phyloP scores from a whole-genome alignment of 2,329 filamentous ascomycete species.

The Fusarium avenaceum region DNA sequence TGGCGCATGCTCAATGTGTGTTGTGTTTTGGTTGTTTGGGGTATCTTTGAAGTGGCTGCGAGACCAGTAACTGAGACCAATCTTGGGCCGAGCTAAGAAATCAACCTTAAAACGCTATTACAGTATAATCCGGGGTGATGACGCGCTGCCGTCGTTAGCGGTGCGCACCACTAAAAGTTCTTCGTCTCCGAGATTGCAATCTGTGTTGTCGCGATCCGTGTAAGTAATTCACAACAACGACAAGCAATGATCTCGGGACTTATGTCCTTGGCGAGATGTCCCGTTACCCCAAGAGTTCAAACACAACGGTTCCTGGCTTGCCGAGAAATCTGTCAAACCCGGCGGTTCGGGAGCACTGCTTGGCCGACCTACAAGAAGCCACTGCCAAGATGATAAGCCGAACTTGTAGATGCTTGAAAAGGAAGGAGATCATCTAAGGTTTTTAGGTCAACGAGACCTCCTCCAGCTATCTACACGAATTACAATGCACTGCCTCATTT shows the following conservation, averaged over 20 bases:
- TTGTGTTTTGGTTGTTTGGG: slow-evolving; percentile 1
- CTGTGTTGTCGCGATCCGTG: neutral
- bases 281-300: slow-evolving; percentile 23
- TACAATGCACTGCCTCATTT: too few species aligned
- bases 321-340: slow-evolving; percentile 35
- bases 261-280: neutral
- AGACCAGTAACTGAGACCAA: neutral
- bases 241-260: slow-evolving; percentile 3
- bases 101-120: slow-evolving; percentile 42
- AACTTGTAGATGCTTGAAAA: too few species aligned
- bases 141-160: slow-evolving; percentile 3
- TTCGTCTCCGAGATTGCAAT: neutral
- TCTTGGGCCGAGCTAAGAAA: slow-evolving; percentile 12
- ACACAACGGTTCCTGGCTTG: neutral
- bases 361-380: neutral
- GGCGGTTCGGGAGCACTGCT: slow-evolving; percentile 6
- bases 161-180: neutral
- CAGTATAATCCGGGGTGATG: slow-evolving; percentile 8
- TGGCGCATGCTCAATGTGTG: slow-evolving; percentile 25
- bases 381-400: neutral
- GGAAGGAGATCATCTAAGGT: neutral
- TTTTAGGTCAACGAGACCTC: neutral
- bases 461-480: too few species aligned
- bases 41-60: slow-evolving; percentile 12
- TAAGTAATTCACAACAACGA: neutral